Conservation (phyloP, 257 asterid genomes). For the Knoxia roxburghii region DNA sequence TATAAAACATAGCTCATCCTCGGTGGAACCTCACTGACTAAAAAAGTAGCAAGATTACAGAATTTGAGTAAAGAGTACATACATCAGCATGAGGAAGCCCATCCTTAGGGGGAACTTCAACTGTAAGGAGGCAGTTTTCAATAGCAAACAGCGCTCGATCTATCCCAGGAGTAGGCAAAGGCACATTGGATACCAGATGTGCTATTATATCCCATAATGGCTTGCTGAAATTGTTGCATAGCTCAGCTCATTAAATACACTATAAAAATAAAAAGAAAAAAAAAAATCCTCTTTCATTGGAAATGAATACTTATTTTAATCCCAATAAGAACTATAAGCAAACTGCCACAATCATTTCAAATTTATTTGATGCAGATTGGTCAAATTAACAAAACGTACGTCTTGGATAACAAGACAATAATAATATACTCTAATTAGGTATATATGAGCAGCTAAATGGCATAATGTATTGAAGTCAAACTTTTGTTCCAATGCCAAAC, state of each 20-base stretch:
- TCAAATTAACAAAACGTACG: not conserved
- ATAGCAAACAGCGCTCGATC: constrained; percentile 75
- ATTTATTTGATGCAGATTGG: not conserved
- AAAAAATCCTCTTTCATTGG: not conserved
- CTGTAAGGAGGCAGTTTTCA: constrained; percentile 78
- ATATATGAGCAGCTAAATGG: not conserved
- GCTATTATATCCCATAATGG: constrained; percentile 90
- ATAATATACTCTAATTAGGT: not conserved
- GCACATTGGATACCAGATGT: constrained; percentile 65
- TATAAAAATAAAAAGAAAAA: not conserved
- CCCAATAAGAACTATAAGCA: not conserved
- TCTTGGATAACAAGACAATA: not conserved
- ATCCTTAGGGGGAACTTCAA: constrained; percentile 89
- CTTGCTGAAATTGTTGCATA: constrained; percentile 66
- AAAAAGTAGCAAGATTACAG: not conserved
- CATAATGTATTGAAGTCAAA: not conserved
- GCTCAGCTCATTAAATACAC: constrained; percentile 27
- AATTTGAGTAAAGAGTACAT: constrained; percentile 31
- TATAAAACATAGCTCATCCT: not conserved
- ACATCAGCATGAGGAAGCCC: constrained; percentile 98
- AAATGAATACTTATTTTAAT: not conserved
- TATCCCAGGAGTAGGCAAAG: constrained; percentile 92
- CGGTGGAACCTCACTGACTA: not conserved
- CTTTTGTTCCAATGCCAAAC: not conserved
- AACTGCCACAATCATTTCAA: not conserved